Percentiles rank a stretch among this genome's conserved stretches.
Evolutionary conservation across 2,329 filamentous ascomycete species (phyloP).

Genomic region (Sphaerulina populicola): DNA sequence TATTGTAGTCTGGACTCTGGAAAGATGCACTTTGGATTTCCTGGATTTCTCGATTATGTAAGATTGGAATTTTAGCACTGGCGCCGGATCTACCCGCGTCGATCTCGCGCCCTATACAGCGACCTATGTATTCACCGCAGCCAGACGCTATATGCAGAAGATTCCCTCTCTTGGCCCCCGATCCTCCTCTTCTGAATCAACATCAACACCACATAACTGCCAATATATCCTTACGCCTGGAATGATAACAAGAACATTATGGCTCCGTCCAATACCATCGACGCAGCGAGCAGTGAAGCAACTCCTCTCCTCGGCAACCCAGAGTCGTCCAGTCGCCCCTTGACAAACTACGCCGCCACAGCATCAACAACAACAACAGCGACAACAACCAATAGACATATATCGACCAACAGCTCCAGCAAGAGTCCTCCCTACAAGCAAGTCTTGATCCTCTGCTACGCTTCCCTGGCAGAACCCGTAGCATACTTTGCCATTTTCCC

Average conservation of each 20-base stretch:
- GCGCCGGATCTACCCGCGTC: not conserved
- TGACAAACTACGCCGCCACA: slow-evolving; percentile 7
- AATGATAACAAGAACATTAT: slow-evolving; percentile 1
- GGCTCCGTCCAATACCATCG: slow-evolving; percentile 6
- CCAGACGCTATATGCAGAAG: not conserved
- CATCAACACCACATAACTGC: not conserved
- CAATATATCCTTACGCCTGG: too few relatives aligned
- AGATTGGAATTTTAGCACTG: not conserved
- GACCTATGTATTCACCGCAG: too few relatives aligned
- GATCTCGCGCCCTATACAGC: not conserved
- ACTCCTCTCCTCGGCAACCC: slow-evolving; percentile 24
- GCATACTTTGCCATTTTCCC: slow-evolving; percentile 77
- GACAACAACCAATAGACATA: not conserved
- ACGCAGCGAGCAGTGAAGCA: slow-evolving; percentile 19
- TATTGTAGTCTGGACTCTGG: too few relatives aligned
- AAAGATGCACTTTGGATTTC: too few relatives aligned
- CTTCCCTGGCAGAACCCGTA: slow-evolving; percentile 64
- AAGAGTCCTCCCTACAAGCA: slow-evolving; percentile 46
- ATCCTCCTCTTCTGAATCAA: too few relatives aligned
- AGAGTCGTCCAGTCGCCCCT: slow-evolving; percentile 11
- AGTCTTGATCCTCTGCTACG: slow-evolving; percentile 64
- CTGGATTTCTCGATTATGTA: slow-evolving; percentile 38
- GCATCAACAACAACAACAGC: slow-evolving; percentile 2
- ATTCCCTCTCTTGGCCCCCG: not conserved
- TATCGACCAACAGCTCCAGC: not conserved